Base-by-base conservation (phyloP, 2,329 filamentous ascomycete genomes). In the Sarocladium strictum region DNA sequence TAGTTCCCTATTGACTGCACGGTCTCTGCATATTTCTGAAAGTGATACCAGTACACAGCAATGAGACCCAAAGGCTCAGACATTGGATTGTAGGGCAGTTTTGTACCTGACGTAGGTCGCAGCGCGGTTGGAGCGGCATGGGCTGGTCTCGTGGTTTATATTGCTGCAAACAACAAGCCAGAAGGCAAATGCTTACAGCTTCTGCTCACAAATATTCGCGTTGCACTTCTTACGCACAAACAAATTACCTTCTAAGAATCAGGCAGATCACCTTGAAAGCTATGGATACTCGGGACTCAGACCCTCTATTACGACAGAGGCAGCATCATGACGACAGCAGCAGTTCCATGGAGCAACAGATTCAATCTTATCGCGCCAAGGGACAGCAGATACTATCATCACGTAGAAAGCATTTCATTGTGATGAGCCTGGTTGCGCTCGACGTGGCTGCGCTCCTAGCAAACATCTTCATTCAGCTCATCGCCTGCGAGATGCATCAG, bases 391-490 rank as follows among this genome's bases (percentile, higher is more conserved):
- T 67, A 50, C 62, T 72, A 56, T 61, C 63, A 27, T 74, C 72
- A 15, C 67, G 67, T 38, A 58, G 63, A 40, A 78, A 77, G 62
- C 76, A 79, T 61, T 76, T 71, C 62, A 47, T 72, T 49, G 61
- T 77, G 58, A 65, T 79, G 59, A 64, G 60, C 3, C 61, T 77
- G 14, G 72, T 79, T 32, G 62, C 73, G 3, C 64, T 78, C 37
- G 76, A 79, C 57, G 73, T 77, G 43, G 64, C 66, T 1, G 70
- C 70, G 26, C 70, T 78, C 53, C 63, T 79, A 40, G 67, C 68
- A 45, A 76, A 77, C 56, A 70, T 80, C 55, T 74, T 78, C 56
- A 69, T 78, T 55, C 69, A 74, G 24, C 67, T 79, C 15, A 71
- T 77, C 54, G 72, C 75, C 15, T 79, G 77, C 64, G 75, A 78